Percentiles rank a stretch among this genome's conserved stretches.
Evolutionary conservation across 2,329 filamentous ascomycete species (phyloP).

Genomic region (Plenodomus lindquistii): DNA sequence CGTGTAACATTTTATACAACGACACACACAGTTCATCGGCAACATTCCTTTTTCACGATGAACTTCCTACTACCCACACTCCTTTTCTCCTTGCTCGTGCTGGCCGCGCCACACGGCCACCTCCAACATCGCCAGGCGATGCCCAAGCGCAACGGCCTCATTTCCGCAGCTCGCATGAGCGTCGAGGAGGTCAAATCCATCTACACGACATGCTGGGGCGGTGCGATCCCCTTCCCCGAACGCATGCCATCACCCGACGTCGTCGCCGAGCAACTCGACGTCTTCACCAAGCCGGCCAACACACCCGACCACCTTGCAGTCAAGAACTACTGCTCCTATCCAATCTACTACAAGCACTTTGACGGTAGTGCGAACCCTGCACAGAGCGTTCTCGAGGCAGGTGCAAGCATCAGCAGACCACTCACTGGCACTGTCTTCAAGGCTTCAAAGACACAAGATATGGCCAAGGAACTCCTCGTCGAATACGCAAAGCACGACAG

Average conservation of each 20-base stretch:
- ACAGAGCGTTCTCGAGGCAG: conserved; percentile 6
- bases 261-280: conserved; percentile 10
- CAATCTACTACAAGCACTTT: conserved; percentile 14
- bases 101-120: background rate
- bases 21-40: background rate
- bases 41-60: background rate
- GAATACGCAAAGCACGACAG: too few species aligned
- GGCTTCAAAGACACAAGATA: conserved; percentile 13
- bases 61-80: conserved; percentile 1
- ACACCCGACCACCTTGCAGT: conserved; percentile 15
- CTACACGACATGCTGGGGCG: conserved; percentile 2
- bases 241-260: conserved; percentile 11
- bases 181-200: background rate
- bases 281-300: conserved; percentile 12
- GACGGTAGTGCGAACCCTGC: conserved; percentile 4
- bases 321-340: conserved; percentile 23
- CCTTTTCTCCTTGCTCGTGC: background rate
- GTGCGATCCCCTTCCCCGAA: conserved; percentile 14
- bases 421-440: conserved; percentile 17
- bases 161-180: background rate
- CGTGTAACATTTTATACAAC: background rate
- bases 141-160: background rate
- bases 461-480: conserved; percentile 14
- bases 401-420: conserved; percentile 6
- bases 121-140: background rate